A percentile compares a stretch with the other conserved stretches of the same genome.
Evolutionary conservation across 2,329 filamentous ascomycete genomes (phyloP).

Genomic region (Fusarium goolgardi): DNA sequence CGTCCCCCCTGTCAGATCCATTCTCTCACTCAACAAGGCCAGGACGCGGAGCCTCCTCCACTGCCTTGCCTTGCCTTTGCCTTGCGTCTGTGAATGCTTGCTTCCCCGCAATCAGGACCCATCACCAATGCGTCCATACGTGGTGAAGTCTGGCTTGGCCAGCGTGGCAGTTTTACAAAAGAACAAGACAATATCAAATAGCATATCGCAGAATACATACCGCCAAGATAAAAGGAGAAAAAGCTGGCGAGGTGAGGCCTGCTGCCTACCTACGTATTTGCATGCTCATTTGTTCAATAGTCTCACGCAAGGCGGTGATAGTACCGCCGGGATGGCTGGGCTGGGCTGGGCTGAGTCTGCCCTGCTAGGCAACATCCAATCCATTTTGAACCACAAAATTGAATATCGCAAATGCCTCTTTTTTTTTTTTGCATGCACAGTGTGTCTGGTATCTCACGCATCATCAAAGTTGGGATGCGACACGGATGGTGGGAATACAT

Average conservation of each 20-base stretch:
- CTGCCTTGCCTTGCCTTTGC: neutral
- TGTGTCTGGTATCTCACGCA: constrained; percentile 22
- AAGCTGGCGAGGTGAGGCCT: constrained; percentile 29
- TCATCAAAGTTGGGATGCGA: neutral
- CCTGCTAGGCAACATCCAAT: constrained; percentile 23
- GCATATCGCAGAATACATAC: neutral
- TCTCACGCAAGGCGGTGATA: constrained; percentile 15
- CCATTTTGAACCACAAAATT: constrained; percentile 15
- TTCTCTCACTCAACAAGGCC: neutral
- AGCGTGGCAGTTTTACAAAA: constrained; percentile 22
- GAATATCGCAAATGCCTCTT: constrained; percentile 5
- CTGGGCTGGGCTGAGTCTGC: constrained; percentile 34
- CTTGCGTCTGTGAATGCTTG: constrained; percentile 24
- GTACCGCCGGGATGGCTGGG: neutral
- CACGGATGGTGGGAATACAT: neutral
- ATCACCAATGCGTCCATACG: constrained; percentile 26
- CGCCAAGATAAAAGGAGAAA: neutral
- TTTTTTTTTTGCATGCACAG: constrained; percentile 17
- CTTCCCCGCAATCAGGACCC: constrained; percentile 39
- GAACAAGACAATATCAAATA: constrained; percentile 2
- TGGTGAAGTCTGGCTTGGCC: constrained; percentile 32
- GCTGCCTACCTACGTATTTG: neutral
- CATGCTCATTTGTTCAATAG: constrained; percentile 15
- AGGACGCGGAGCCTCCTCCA: constrained; percentile 16
- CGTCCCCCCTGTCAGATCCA: constrained; percentile 25